Conservation (phyloP, 768 basidiomycete genomes). For the Ramaria rubella region DNA sequence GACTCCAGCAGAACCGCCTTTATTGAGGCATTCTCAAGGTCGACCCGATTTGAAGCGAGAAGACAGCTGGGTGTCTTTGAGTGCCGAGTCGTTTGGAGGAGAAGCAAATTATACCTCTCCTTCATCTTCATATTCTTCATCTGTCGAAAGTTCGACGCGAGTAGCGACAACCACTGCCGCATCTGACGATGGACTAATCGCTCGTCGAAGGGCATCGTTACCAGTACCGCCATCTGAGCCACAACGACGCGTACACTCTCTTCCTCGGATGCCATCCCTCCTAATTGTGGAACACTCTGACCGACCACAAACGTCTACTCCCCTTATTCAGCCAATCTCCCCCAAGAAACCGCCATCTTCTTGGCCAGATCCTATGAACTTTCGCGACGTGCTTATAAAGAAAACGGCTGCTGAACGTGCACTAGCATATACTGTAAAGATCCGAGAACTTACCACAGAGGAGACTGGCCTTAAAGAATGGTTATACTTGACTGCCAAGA, state of each 20-base stretch:
- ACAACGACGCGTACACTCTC: constrained; percentile 22
- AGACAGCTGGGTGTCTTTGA: not conserved
- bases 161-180: not conserved
- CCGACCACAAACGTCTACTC: constrained; percentile 15
- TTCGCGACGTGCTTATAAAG: constrained; percentile 52
- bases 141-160: not conserved
- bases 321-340: constrained; percentile 24
- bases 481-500: constrained; percentile 49
- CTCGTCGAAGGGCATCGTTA: not conserved
- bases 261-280: constrained; percentile 64
- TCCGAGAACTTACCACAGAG: constrained; percentile 69
- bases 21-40: not conserved
- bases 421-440: constrained; percentile 68
- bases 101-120: not conserved
- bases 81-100: not conserved
- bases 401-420: constrained; percentile 62
- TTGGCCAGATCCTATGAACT: constrained; percentile 66
- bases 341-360: constrained; percentile 22
- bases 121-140: constrained; percentile 10
- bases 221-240: constrained; percentile 1
- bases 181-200: not conserved
- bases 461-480: constrained; percentile 78
- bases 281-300: constrained; percentile 31
- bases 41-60: not conserved
- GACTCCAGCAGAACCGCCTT: not conserved